Evolutionary conservation across 306 rosid species (phyloP).

Genomic region (Rosa lucieae): DNA sequence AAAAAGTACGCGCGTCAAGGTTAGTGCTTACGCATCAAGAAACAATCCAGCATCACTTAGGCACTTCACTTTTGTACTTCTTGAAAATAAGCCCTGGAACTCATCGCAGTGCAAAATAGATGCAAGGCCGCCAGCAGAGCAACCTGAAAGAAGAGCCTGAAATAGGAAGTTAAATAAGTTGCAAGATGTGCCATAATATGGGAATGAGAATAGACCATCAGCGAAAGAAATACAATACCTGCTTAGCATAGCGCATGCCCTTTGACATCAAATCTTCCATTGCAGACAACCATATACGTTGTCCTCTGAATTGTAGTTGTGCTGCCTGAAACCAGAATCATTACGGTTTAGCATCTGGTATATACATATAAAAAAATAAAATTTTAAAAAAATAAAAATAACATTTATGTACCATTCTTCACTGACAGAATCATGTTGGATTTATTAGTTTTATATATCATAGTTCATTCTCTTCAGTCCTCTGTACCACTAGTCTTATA

Average conservation of each 20-base stretch:
- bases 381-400: not conserved
- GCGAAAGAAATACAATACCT: conserved; percentile 44
- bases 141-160: conserved; percentile 95
- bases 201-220: conserved; percentile 15
- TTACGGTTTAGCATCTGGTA: conserved; percentile 11
- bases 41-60: conserved; percentile 95
- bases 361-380: conserved; percentile 9
- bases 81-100: conserved; percentile 59
- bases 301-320: conserved; percentile 82
- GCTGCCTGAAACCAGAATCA: conserved; percentile 42
- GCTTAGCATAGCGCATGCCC: conserved; percentile 84
- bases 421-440: not conserved
- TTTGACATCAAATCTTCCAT: conserved; percentile 80
- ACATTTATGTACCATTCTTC: not conserved
- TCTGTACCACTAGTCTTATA: not conserved
- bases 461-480: not conserved
- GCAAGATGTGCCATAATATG: not conserved
- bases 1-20: conserved; percentile 16
- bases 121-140: conserved; percentile 99
- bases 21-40: conserved; percentile 73
- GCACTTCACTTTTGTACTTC: conserved; percentile 75
- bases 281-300: conserved; percentile 87
- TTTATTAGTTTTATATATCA: not conserved
- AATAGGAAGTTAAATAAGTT: conserved; percentile 5
- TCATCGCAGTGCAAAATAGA: conserved; percentile 89